Percentiles rank a stretch among this genome's conserved stretches.
Evolutionary conservation across 2,329 filamentous ascomycete genomes (phyloP).

Genomic region (Ploettnerulaceae sp.): DNA sequence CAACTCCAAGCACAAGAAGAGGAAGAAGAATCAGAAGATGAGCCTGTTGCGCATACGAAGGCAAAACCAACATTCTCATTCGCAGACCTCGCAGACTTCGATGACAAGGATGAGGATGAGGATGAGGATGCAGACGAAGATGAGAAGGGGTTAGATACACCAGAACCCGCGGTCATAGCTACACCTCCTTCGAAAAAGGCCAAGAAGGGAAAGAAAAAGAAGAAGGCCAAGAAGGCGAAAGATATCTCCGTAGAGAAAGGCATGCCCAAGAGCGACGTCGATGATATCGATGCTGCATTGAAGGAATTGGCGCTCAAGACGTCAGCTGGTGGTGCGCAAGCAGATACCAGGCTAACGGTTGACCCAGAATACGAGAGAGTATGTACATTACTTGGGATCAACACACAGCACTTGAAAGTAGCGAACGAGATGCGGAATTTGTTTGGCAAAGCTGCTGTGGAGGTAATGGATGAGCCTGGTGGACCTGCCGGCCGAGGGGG

Average conservation of each 20-base stretch:
- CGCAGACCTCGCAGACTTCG: constrained; percentile 45
- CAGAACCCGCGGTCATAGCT: constrained; percentile 31
- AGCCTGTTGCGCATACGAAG: constrained; percentile 31
- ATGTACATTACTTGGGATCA: constrained; percentile 53
- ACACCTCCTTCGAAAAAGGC: constrained; percentile 36
- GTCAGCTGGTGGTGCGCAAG: constrained; percentile 4
- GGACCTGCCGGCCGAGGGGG: constrained; percentile 35
- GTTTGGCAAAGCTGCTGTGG: constrained; percentile 60
- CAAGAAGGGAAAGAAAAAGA: constrained; percentile 56
- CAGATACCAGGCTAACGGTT: constrained; percentile 19
- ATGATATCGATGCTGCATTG: constrained; percentile 64
- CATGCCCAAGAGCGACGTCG: constrained; percentile 38
- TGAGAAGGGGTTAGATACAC: constrained; percentile 33
- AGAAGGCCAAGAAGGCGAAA: constrained; percentile 35
- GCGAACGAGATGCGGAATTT: constrained; percentile 84
- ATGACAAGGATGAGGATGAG: constrained; percentile 36
- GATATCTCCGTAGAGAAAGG: constrained; percentile 28
- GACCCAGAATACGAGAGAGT: constrained; percentile 41
- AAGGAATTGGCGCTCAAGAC: constrained; percentile 49
- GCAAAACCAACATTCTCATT: constrained; percentile 46
- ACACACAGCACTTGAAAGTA: constrained; percentile 73
- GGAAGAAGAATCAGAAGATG: constrained; percentile 30
- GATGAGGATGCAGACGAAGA: constrained; percentile 30
- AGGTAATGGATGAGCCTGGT: constrained; percentile 47
- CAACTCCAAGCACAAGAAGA: constrained; percentile 21